These are phyloP conservation scores for Ophiostoma populinum DNA, from an alignment of 2,329 filamentous ascomycete species.

Conservation along the genomic window DNA sequence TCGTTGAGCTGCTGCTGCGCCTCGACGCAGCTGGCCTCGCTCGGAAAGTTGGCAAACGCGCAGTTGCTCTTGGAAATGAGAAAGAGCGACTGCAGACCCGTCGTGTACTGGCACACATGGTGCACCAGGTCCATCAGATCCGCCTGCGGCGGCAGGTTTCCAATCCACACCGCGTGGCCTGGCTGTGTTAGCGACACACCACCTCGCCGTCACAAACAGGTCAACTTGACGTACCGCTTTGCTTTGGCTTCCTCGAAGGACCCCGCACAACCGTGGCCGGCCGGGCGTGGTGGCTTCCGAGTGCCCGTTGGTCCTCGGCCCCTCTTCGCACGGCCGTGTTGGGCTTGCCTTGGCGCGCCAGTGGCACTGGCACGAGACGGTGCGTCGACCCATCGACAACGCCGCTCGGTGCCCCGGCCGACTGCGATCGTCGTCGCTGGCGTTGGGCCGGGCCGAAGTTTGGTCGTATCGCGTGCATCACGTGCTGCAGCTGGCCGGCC, in stretches of 20 bases:
- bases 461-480: no score
- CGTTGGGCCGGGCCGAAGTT: no score
- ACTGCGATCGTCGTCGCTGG: not conserved
- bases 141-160: constrained; percentile 75
- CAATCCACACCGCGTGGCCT: constrained; percentile 90
- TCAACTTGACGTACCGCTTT: constrained; percentile 34
- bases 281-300: not conserved
- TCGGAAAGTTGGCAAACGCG: constrained; percentile 87
- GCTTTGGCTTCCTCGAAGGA: constrained; percentile 38
- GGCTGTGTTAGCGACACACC: constrained; percentile 12
- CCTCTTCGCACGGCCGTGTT: no score
- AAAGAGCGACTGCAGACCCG: constrained; percentile 73
- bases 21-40: constrained; percentile 54
- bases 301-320: not conserved
- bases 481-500: no score
- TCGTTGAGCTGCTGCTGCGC: constrained; percentile 81
- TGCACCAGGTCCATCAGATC: constrained; percentile 73
- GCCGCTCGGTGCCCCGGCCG: no score
- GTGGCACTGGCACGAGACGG: no score
- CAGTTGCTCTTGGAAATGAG: constrained; percentile 95
- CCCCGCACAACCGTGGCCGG: constrained; percentile 23
- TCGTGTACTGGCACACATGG: constrained; percentile 68
- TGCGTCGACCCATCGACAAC: no score
- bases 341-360: not conserved
- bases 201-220: no score